phyloP scores from a whole-genome alignment of 805 yeast species.

The Metschnikowia picachoensis region DNA sequence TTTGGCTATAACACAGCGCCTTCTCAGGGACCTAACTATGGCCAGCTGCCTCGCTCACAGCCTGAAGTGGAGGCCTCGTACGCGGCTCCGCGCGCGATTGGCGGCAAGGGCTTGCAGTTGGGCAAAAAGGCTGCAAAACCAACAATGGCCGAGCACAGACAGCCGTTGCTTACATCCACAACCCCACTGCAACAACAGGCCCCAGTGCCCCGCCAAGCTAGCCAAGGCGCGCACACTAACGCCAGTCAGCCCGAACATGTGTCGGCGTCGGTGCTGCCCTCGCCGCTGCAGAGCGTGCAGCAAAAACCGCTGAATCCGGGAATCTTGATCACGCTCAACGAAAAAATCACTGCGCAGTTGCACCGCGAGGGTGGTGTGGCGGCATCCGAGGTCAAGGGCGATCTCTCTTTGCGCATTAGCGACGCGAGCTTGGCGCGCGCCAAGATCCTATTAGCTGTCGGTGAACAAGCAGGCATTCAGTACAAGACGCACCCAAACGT shows the following conservation, averaged over 20 bases:
- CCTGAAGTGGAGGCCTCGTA: constrained; percentile 22
- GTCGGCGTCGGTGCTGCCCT: constrained; percentile 23
- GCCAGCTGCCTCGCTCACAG: constrained; percentile 3
- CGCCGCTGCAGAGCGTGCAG: constrained; percentile 9
- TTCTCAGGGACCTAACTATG: constrained; percentile 14
- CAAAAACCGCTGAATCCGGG: constrained; percentile 59
- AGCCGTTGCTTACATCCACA: constrained; percentile 22
- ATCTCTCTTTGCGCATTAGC: constrained; percentile 81
- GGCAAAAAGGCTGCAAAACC: constrained; percentile 48
- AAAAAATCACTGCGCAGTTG: constrained; percentile 71
- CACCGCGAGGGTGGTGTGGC: constrained; percentile 75
- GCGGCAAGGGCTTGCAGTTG: constrained; percentile 74
- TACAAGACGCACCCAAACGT: constrained; percentile 97
- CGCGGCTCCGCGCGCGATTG: constrained; percentile 11
- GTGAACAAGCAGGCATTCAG: constrained; percentile 52
- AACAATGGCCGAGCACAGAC: constrained; percentile 19
- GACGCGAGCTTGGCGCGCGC: constrained; percentile 67
- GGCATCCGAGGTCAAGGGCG: constrained; percentile 83
- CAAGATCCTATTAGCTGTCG: constrained; percentile 50
- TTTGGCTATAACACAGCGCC: constrained; percentile 16
- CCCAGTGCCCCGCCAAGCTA: not conserved
- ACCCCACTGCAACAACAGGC: constrained; percentile 5
- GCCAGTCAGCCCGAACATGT: constrained; percentile 21
- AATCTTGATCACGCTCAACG: constrained; percentile 71
- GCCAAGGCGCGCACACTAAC: constrained; percentile 23